Conservation (phyloP, 176 grass and related monocot species). For the Lolium perenne region DNA sequence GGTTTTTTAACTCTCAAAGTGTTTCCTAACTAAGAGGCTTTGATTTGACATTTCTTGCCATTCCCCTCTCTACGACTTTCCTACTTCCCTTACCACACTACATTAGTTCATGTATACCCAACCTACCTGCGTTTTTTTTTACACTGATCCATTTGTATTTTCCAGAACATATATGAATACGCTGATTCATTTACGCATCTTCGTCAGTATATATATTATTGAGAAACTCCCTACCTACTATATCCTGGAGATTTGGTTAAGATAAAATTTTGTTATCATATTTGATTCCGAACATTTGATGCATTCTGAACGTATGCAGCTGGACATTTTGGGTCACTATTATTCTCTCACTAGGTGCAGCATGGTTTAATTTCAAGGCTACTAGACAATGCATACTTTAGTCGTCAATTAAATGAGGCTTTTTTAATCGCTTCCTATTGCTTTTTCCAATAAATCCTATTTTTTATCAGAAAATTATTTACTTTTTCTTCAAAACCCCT, state of each 20-base stretch:
- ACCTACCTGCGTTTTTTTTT: background rate
- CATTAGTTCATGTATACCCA: slow-evolving; percentile 19
- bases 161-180: background rate
- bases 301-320: background rate
- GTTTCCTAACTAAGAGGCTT: background rate
- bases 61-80: background rate
- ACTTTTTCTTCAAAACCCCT: background rate
- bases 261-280: background rate
- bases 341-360: no score
- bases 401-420: background rate
- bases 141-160: background rate
- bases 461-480: background rate
- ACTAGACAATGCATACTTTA: background rate
- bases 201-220: background rate
- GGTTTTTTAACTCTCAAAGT: slow-evolving; percentile 18
- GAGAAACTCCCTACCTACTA: background rate
- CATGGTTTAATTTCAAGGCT: background rate
- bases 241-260: slow-evolving; percentile 2
- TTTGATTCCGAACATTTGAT: slow-evolving; percentile 39
- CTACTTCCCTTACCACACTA: background rate
- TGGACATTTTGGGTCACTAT: background rate
- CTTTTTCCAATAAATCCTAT: background rate
- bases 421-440: background rate
- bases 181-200: background rate
- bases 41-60: background rate